Percentiles rank a stretch among this genome's conserved stretches.
phyloP scores from a whole-genome alignment of 2,329 filamentous ascomycete genomes.

The Orbilia quercus region DNA sequence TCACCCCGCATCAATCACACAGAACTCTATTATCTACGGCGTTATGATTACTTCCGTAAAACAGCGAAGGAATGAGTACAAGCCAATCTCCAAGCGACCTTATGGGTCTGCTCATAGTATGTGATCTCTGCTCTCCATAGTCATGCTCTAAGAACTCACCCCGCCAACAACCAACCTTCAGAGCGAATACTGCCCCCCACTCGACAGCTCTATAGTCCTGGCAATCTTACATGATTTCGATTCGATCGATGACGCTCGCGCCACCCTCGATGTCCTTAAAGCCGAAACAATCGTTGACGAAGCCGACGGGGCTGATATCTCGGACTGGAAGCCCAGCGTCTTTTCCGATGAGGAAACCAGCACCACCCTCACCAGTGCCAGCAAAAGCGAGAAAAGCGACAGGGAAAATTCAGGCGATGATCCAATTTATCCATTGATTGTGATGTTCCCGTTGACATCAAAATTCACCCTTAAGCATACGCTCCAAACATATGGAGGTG shows the following conservation, averaged over 20 bases:
- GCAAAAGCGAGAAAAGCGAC: slow-evolving; percentile 55
- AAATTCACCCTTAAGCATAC: slow-evolving; percentile 56
- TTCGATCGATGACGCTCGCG: slow-evolving; percentile 46
- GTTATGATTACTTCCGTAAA: slow-evolving; percentile 41
- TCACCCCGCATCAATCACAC: slow-evolving; percentile 1
- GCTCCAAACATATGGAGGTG: slow-evolving; percentile 57
- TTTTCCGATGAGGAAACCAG: slow-evolving; percentile 56
- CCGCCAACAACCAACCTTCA: not conserved
- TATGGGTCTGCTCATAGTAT: slow-evolving; percentile 43
- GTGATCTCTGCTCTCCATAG: not conserved
- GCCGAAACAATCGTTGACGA: slow-evolving; percentile 58
- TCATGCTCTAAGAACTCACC: not conserved
- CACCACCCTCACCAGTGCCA: slow-evolving; percentile 57
- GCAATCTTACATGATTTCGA: slow-evolving; percentile 59
- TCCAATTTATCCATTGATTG: slow-evolving; percentile 28
- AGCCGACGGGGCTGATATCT: slow-evolving; percentile 48
- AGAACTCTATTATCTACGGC: slow-evolving; percentile 16
- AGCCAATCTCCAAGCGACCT: slow-evolving; percentile 45
- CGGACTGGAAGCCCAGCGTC: slow-evolving; percentile 52
- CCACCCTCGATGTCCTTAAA: slow-evolving; percentile 54
- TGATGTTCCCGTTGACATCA: slow-evolving; percentile 58
- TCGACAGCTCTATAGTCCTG: slow-evolving; percentile 59
- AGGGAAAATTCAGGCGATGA: slow-evolving; percentile 41
- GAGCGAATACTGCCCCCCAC: slow-evolving; percentile 58
- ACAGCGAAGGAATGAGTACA: slow-evolving; percentile 34